Evolutionary conservation across 2,329 filamentous ascomycete genomes (phyloP).

Genomic region (Alternaria viburni): DNA sequence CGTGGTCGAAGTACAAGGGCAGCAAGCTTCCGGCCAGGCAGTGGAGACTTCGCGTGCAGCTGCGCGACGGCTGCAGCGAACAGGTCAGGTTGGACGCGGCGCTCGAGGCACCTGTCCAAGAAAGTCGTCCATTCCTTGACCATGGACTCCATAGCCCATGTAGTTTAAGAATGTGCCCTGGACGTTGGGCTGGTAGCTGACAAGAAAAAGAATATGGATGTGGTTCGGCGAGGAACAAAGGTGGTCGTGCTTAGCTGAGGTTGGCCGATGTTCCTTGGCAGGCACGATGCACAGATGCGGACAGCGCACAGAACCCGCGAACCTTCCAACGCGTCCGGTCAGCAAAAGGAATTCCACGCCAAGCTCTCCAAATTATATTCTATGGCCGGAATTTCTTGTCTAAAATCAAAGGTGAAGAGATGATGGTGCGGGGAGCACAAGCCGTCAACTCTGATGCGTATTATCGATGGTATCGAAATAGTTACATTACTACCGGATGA

Average conservation of each 20-base stretch:
- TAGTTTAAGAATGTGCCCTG: conserved; percentile 7
- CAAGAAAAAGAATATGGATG: conserved; percentile 4
- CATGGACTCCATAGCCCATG: conserved; percentile 43
- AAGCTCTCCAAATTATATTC: not conserved
- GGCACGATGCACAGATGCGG: not conserved
- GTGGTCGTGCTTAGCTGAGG: conserved; percentile 7
- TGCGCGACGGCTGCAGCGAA: conserved; percentile 43
- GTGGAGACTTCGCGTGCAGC: conserved; percentile 42
- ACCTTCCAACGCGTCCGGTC: not conserved
- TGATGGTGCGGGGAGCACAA: not conserved
- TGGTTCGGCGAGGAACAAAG: conserved; percentile 13
- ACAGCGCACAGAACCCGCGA: not conserved
- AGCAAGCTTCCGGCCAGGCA: conserved; percentile 46
- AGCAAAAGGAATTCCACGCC: not conserved
- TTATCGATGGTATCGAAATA: not conserved
- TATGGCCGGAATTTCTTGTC: not conserved
- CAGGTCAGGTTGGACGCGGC: conserved; percentile 37
- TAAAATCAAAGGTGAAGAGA: not conserved
- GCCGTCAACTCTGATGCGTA: not conserved
- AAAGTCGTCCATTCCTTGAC: conserved; percentile 43
- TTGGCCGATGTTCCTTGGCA: conserved; percentile 14
- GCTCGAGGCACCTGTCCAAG: conserved; percentile 44
- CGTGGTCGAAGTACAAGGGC: conserved; percentile 43
- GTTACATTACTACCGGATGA: not conserved
- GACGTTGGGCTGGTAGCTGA: not conserved